phyloP scores from a whole-genome alignment of 1,139 yeast species.

The Kurtzmaniella quercitrusa region DNA sequence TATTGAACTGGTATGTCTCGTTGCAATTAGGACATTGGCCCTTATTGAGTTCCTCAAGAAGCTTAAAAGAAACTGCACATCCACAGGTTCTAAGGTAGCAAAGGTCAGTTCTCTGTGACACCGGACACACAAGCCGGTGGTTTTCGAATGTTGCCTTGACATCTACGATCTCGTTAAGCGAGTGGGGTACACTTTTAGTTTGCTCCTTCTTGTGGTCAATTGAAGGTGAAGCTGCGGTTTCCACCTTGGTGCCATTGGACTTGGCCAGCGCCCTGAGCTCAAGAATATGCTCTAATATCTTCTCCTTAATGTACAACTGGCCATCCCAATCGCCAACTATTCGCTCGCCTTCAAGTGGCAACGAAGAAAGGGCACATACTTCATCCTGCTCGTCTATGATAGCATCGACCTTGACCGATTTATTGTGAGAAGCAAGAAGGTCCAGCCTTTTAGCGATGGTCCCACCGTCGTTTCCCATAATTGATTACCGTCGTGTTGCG shows the following conservation, averaged over 20 bases:
- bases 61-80: slow-evolving; percentile 29
- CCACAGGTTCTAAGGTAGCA: slow-evolving; percentile 39
- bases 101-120: slow-evolving; percentile 26
- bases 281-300: slow-evolving; percentile 55
- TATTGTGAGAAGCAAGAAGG: slow-evolving; percentile 27
- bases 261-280: slow-evolving; percentile 16
- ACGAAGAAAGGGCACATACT: slow-evolving; percentile 27
- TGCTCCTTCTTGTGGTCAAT: too few species aligned
- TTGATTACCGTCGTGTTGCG: too few species aligned
- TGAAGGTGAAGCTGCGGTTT: too few species aligned
- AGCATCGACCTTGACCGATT: not conserved
- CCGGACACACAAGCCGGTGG: slow-evolving; percentile 48
- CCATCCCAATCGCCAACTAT: slow-evolving; percentile 75
- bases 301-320: slow-evolving; percentile 62
- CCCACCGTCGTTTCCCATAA: slow-evolving; percentile 54
- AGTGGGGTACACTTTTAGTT: slow-evolving; percentile 1
- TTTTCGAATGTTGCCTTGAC: slow-evolving; percentile 21
- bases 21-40: slow-evolving; percentile 35
- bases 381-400: slow-evolving; percentile 5
- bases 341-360: slow-evolving; percentile 18
- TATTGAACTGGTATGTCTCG: slow-evolving; percentile 15
- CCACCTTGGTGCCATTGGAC: slow-evolving; percentile 12
- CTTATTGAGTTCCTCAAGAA: slow-evolving; percentile 15
- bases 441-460: slow-evolving; percentile 46
- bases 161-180: slow-evolving; percentile 27